Base-by-base conservation (phyloP, 495 filamentous ascomycete genomes). In the Penicillium psychrofluorescens region DNA sequence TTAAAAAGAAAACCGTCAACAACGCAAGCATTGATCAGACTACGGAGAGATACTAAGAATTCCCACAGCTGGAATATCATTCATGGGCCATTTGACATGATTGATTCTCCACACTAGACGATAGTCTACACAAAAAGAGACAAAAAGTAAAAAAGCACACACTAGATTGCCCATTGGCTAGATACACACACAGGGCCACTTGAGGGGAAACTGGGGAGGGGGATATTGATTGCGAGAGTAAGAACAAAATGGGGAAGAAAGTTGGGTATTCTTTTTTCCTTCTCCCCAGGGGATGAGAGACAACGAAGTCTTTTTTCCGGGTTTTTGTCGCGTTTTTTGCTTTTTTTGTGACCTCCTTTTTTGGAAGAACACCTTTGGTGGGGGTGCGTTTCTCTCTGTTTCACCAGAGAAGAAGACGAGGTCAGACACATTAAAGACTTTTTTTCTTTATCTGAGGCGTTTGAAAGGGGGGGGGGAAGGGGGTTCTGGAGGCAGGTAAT, bases 371-470 rank as follows among this genome's bases (percentile, higher is more conserved):
- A 22, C 22, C 22, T 22, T 22, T 22, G 4, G 22, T 22, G 22
- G 3, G 22, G 22, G 22, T 22, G 22, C 22, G 22, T 22, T 4
- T 22, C 3, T 22, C 22, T 22, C 22, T 22, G 22, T 36, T 35
- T 29, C 43, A n/a, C 29, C 10, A 37, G 44, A n/a, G 43, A 33
- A 34, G 41, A 34, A 28, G 11, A 33, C 37, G 42, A 37, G 48
- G 40, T 45, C 46, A 62, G 54, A 62, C 64, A 67, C 62, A 65
- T 62, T 56, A 67, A 61, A 58, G 51, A 41, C 58, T 50, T 53
- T 44, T 55, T 41, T 42, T 14, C 27, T 7, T 53, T 55, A 49
- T 50, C 43, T 35, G 27, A 44, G 27, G 41, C 37, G 53, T 12
- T 38, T 45, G 50, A 35, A 41, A 29, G 28, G 43, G 41, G 14